phyloP scores from a whole-genome alignment of 768 basidiomycete genomes.

The Amylocystis lapponica region DNA sequence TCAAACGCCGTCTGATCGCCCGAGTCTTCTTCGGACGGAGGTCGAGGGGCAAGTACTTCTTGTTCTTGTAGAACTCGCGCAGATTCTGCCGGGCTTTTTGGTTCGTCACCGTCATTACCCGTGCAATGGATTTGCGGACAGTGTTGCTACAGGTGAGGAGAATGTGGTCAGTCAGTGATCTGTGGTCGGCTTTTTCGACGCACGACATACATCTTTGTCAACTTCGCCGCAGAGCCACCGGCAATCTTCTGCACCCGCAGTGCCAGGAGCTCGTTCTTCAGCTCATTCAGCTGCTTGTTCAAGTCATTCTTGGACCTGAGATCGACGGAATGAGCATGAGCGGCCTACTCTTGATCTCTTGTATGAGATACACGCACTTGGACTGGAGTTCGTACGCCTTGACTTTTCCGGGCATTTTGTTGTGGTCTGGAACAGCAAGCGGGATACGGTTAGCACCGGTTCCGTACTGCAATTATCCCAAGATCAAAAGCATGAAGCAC shows the following conservation, averaged over 20 bases:
- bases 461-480: too few species aligned
- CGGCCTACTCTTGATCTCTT: not conserved
- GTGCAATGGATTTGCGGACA: slow-evolving; percentile 98
- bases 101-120: slow-evolving; percentile 98
- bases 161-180: not conserved
- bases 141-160: slow-evolving; percentile 52
- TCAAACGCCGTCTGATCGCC: slow-evolving; percentile 93
- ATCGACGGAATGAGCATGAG: not conserved
- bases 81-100: slow-evolving; percentile 96
- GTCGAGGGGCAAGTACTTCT: slow-evolving; percentile 96
- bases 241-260: slow-evolving; percentile 98
- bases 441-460: too few species aligned
- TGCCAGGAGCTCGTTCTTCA: slow-evolving; percentile 91
- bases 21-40: slow-evolving; percentile 97
- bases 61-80: slow-evolving; percentile 95
- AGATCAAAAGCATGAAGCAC: too few species aligned
- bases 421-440: slow-evolving; percentile 18
- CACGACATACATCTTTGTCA: slow-evolving; percentile 88
- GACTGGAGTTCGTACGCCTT: slow-evolving; percentile 96
- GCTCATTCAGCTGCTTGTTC: slow-evolving; percentile 85
- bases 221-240: slow-evolving; percentile 90
- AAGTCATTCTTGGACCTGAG: slow-evolving; percentile 94
- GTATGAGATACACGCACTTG: slow-evolving; percentile 57
- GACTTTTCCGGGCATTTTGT: slow-evolving; percentile 80
- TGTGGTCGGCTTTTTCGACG: not conserved